Evolutionary conservation across 169 alveolate species (phyloP).

Genomic region (Cardiosporidium cionae): DNA sequence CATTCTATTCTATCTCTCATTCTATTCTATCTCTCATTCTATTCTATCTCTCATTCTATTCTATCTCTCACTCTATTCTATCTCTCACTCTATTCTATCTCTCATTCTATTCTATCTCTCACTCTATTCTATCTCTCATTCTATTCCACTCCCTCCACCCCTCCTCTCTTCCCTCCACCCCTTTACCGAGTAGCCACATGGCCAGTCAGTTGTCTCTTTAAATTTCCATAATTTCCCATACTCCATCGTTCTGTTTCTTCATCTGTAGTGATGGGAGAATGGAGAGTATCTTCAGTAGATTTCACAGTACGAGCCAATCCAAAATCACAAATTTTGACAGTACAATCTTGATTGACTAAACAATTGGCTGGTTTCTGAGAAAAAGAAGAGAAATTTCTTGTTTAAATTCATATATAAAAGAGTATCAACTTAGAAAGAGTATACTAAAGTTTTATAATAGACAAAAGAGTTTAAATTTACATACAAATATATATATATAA

Average conservation of each 20-base stretch:
- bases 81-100: no score
- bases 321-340: constrained; percentile 95
- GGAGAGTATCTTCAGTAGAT: constrained; percentile 10
- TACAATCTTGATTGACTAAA: constrained; percentile 92
- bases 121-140: neutral
- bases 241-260: constrained; percentile 10
- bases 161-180: neutral
- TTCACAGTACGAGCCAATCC: constrained; percentile 84
- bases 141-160: neutral
- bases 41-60: neutral
- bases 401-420: no score
- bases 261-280: constrained; percentile 26
- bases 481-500: no score
- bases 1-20: no score
- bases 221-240: constrained; percentile 44
- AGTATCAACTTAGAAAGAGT: no score
- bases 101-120: no score
- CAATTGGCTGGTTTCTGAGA: constrained; percentile 96
- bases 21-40: neutral
- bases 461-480: no score
- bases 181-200: constrained; percentile 84
- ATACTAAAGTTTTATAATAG: no score
- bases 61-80: no score
- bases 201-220: constrained; percentile 90
- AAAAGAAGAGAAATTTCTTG: neutral